Conservation (phyloP, 139 green algal species). For the Chlorella sp. region DNA sequence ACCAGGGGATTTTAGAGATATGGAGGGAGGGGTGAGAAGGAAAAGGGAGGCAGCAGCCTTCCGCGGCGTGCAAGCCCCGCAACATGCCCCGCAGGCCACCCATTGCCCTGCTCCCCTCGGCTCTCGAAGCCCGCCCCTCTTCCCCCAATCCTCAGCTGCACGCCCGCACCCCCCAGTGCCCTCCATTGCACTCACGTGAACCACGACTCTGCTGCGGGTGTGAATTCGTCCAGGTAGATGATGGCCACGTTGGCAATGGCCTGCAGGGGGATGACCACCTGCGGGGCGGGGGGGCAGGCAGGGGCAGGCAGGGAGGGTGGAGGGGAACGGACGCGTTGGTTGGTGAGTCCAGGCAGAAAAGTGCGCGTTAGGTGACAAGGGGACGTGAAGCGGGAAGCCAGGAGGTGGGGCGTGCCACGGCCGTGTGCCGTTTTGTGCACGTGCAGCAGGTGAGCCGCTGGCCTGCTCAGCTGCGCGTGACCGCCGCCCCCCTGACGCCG, state of each 20-base stretch:
- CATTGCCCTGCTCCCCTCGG: neutral
- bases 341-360: neutral
- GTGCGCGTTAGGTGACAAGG: neutral
- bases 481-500: too few species aligned
- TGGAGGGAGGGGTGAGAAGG: too few species aligned
- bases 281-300: constrained; percentile 50
- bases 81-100: too few species aligned
- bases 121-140: neutral
- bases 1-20: too few species aligned
- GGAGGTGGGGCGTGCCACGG: too few species aligned
- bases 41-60: too few species aligned
- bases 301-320: neutral
- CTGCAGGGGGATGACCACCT: constrained; percentile 96
- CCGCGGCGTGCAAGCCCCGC: too few species aligned
- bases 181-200: constrained; percentile 68
- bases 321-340: neutral
- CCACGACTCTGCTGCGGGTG: constrained; percentile 78
- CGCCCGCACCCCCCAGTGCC: neutral
- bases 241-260: constrained; percentile 95
- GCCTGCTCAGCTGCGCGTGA: too few species aligned
- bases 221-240: constrained; percentile 91
- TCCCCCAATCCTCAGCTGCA: neutral
- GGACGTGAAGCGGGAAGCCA: neutral
- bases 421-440: too few species aligned
- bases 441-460: too few species aligned